Evolutionary conservation across 2,329 filamentous ascomycete species (phyloP), one percentile per base, ranked within the genome.

Genomic region (Diaporthe velutina): DNA sequence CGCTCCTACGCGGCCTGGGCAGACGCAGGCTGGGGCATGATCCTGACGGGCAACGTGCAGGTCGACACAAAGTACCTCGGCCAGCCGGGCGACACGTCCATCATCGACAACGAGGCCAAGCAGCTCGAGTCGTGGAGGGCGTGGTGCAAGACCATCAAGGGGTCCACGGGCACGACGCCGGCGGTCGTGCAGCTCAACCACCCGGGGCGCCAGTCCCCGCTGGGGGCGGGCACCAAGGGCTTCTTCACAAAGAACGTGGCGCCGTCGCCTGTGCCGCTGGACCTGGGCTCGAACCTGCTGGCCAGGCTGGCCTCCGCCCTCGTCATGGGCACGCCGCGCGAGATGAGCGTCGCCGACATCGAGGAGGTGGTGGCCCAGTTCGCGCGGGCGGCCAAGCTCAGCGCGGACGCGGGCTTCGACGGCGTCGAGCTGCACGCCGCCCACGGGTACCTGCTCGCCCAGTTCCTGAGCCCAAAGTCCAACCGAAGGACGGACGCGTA

Each of bases 171-270:
- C 45, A 89, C 88, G 28, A 88, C 84, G 61, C 83, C 93, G 19
- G 84, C 91, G n/a, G 83, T 93, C 17, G 88, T 85, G 4, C 91
- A 93, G 79, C 85, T 93, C 75, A 88, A 86, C 74, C 92, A 93
- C 79, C 90, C 92, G 0, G 92, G 92, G 17, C 85, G 91, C 0
- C 91, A 93, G 79, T 79, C 79, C 30, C 76, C 77, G 0, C 28
- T 76, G 25, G 78, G 79, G 2, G 76, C 78, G 1, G 79, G 80
- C 3, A 75, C 64, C 3, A 73, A 77, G 12, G 88, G 89, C 33
- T 82, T 92, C 6, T 88, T 90, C 9, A 85, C 85, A 17, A 85
- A 87, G 76, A 84, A 88, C 72, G 78, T 90, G 28, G 85, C 84
- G 75, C 81, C 86, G 75, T 78, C 81, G 42, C 79, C 88, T 0